Evolutionary conservation across 352 stramenopile genomes (phyloP).

Genomic region (Thalassiosira pacifica): DNA sequence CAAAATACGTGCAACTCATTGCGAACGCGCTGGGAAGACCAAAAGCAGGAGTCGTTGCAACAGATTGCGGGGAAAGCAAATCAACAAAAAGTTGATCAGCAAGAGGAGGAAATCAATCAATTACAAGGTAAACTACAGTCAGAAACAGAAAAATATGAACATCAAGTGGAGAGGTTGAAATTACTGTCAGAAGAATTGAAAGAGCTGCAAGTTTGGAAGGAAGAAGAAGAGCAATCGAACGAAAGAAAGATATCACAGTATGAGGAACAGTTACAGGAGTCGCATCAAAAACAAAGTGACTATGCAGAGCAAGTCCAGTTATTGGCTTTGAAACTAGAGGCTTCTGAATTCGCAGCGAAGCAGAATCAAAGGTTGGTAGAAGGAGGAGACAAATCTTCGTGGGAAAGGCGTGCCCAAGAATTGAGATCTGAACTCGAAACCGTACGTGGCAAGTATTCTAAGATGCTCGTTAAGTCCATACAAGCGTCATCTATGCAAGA

Average conservation of each 20-base stretch:
- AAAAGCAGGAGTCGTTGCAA: constrained; percentile 47
- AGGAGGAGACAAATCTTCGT: constrained; percentile 1
- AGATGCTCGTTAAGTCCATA: constrained; percentile 34
- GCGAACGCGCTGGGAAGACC: constrained; percentile 52
- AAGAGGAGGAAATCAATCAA: constrained; percentile 50
- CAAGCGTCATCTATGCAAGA: not conserved
- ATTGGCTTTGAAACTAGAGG: constrained; percentile 60
- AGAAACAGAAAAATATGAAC: constrained; percentile 49
- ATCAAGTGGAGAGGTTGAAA: constrained; percentile 53
- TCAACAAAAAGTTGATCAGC: constrained; percentile 22
- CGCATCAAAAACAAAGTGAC: constrained; percentile 39
- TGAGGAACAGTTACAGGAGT: constrained; percentile 38
- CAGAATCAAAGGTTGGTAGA: constrained; percentile 15
- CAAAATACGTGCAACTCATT: constrained; percentile 62
- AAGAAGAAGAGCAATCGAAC: constrained; percentile 29
- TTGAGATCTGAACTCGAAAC: constrained; percentile 48
- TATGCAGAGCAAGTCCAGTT: constrained; percentile 57
- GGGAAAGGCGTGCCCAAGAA: constrained; percentile 24
- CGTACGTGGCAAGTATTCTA: constrained; percentile 57
- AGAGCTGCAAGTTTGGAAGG: constrained; percentile 52
- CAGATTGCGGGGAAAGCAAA: constrained; percentile 29
- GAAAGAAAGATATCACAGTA: constrained; percentile 29
- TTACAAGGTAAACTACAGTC: constrained; percentile 42
- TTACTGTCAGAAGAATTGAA: constrained; percentile 55
- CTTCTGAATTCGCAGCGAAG: constrained; percentile 50